Conservation (phyloP, 148 eudicot genomes). For the Spergularia bocconei region DNA sequence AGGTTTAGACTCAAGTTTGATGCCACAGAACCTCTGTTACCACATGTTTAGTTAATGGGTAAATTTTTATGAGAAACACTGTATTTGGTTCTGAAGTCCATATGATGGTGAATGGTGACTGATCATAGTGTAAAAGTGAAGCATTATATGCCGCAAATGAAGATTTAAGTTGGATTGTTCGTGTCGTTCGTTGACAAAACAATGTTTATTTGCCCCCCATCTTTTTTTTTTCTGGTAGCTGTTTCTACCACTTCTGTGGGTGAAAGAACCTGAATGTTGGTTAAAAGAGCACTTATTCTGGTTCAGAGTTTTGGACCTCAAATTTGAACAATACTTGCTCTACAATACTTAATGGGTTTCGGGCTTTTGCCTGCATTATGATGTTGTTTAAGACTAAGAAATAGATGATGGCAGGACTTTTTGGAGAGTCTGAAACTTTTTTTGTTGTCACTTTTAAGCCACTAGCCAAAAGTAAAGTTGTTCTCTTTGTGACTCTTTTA, state of each 20-base stretch:
- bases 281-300: conserved; percentile 27
- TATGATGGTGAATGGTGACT: background rate
- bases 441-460: too few relatives aligned
- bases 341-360: background rate
- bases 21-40: too few relatives aligned
- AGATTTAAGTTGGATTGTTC: background rate
- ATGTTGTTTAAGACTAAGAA: background rate
- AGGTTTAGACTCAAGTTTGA: too few relatives aligned
- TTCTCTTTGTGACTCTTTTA: too few relatives aligned
- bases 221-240: background rate
- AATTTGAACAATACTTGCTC: background rate
- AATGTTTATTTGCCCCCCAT: background rate
- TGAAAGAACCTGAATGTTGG: background rate
- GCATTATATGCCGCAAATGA: background rate
- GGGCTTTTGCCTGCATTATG: background rate
- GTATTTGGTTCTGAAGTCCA: background rate
- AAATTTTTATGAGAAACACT: background rate
- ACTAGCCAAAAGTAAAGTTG: too few relatives aligned
- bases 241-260: background rate
- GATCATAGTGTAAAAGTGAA: conserved; percentile 3
- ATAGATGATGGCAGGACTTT: background rate
- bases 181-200: conserved; percentile 10
- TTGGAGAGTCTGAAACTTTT: background rate
- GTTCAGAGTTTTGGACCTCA: conserved; percentile 7
- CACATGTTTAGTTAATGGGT: too few relatives aligned